phyloP scores from a whole-genome alignment of 495 filamentous ascomycete genomes.

The Usnea hakonensis region DNA sequence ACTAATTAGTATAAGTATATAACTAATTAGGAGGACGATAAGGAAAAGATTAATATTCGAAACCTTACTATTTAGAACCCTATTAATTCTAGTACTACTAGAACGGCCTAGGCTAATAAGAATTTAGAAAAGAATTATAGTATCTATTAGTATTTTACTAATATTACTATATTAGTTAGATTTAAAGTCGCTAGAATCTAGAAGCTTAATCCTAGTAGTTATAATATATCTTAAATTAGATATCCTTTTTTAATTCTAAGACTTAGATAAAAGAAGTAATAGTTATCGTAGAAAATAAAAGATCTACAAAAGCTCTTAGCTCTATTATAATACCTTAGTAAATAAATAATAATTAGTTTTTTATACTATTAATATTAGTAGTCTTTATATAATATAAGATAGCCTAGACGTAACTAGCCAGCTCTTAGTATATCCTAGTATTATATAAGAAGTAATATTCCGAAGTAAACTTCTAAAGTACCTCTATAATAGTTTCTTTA shows the following conservation, averaged over 20 bases:
- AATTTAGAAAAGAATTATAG: too few species aligned
- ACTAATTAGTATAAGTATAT: too few species aligned
- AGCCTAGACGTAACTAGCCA: not conserved
- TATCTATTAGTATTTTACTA: too few species aligned
- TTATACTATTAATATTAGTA: not conserved
- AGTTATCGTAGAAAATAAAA: not conserved
- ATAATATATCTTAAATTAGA: not conserved
- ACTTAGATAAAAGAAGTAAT: not conserved
- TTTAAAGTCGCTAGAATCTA: too few species aligned
- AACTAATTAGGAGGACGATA: too few species aligned
- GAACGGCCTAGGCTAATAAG: too few species aligned
- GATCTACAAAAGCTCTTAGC: constrained; percentile 1
- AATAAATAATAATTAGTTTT: constrained; percentile 8
- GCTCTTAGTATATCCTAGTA: not conserved
- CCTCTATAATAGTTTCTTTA: not conserved
- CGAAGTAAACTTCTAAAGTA: not conserved
- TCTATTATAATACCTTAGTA: constrained; percentile 5
- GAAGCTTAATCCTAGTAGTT: too few species aligned
- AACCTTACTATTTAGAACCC: too few species aligned
- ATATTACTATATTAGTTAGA: too few species aligned
- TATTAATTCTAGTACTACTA: too few species aligned
- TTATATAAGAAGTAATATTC: not conserved
- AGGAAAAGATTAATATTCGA: too few species aligned
- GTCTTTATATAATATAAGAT: not conserved
- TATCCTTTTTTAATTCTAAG: not conserved